These are phyloP conservation scores for Phytophthora foliorum DNA, from an alignment of 352 stramenopile species.

Conservation along the genomic window DNA sequence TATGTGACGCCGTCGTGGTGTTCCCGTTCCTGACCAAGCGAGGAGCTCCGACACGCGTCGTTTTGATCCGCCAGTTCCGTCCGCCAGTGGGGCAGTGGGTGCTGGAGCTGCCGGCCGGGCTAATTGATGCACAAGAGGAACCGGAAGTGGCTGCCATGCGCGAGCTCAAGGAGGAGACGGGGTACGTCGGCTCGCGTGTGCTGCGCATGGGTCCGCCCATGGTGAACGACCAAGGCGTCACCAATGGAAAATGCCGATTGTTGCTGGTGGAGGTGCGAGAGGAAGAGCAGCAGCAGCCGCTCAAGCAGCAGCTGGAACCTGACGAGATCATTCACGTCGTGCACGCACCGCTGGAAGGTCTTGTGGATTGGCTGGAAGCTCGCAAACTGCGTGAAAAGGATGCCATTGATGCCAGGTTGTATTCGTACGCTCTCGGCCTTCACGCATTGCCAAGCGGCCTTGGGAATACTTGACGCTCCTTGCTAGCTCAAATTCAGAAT, in stretches of 20 bases:
- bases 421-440: conserved; percentile 67
- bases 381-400: conserved; percentile 50
- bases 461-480: conserved; percentile 3
- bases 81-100: conserved; percentile 88
- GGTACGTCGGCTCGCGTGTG: conserved; percentile 76
- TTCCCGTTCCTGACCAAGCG: conserved; percentile 71
- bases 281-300: conserved; percentile 44
- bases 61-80: conserved; percentile 94
- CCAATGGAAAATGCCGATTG: conserved; percentile 75
- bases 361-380: conserved; percentile 69
- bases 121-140: conserved; percentile 91
- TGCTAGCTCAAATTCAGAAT: conserved; percentile 33
- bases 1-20: conserved; percentile 78
- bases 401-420: conserved; percentile 66
- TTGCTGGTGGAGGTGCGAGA: conserved; percentile 66
- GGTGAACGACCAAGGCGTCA: conserved; percentile 86
- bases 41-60: conserved; percentile 43
- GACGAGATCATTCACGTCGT: conserved; percentile 83
- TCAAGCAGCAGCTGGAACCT: conserved; percentile 62
- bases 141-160: conserved; percentile 76
- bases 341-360: conserved; percentile 61
- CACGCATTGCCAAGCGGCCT: conserved; percentile 43
- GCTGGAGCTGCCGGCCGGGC: conserved; percentile 92
- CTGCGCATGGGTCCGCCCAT: conserved; percentile 80
- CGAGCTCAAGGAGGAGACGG: conserved; percentile 93